Percentiles rank a stretch among this genome's conserved stretches.
Evolutionary conservation across 2,329 filamentous ascomycete species (phyloP).

Genomic region (Claviceps digitariae): DNA sequence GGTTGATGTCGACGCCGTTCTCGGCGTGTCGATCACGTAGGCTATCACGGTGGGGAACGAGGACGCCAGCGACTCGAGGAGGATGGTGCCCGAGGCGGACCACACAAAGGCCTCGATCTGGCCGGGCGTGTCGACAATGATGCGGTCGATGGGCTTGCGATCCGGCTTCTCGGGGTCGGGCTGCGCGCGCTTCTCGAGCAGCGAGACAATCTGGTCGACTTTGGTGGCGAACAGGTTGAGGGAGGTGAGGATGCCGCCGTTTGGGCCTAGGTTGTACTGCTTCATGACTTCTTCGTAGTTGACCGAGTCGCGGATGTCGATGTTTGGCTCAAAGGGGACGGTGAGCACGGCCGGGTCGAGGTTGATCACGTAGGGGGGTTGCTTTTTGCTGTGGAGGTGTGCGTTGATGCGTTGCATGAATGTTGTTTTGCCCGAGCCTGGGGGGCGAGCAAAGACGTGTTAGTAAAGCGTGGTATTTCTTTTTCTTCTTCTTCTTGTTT

Average conservation of each 20-base stretch:
- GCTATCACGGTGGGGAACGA: constrained; percentile 95
- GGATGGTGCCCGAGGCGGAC: constrained; percentile 88
- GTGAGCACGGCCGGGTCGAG: constrained; percentile 89
- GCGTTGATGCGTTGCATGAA: constrained; percentile 99
- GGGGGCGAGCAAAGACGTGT: constrained; percentile 4
- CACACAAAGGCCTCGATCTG: constrained; percentile 99
- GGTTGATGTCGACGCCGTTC: constrained; percentile 82
- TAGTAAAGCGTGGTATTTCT: background rate
- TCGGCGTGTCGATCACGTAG: constrained; percentile 93
- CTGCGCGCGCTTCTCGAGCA: constrained; percentile 77
- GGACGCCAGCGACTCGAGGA: constrained; percentile 83
- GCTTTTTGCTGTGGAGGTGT: constrained; percentile 67
- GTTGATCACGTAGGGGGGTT: constrained; percentile 89
- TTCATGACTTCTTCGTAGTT: constrained; percentile 99
- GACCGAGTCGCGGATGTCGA: constrained; percentile 96
- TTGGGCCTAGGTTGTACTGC: constrained; percentile 94
- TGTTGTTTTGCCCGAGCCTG: constrained; percentile 94
- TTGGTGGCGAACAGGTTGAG: constrained; percentile 96
- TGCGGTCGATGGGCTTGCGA: constrained; percentile 58
- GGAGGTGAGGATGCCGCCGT: constrained; percentile 90
- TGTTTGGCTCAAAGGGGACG: constrained; percentile 92
- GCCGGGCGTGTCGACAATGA: constrained; percentile 88
- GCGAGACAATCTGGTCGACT: constrained; percentile 80
- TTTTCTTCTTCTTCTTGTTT: background rate
- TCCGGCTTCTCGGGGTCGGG: constrained; percentile 47